Evolutionary conservation across 192 early-diverging fungal species (phyloP).

Genomic region (Entrophospora sp.): DNA sequence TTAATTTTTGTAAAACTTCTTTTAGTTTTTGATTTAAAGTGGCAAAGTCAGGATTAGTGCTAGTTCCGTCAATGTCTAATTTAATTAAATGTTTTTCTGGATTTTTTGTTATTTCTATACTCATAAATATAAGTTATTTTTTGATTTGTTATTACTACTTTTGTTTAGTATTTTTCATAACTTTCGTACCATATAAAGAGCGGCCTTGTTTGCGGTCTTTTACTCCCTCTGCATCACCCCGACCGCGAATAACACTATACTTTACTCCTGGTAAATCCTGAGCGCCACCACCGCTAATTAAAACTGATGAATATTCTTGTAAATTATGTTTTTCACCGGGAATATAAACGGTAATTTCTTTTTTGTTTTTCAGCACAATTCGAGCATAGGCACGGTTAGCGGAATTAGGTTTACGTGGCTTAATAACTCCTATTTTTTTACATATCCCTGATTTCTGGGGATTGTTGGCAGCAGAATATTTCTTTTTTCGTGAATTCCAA

Average conservation of each 20-base stretch:
- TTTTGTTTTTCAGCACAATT: constrained; percentile 88
- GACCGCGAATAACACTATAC: constrained; percentile 88
- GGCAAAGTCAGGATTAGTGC: background rate
- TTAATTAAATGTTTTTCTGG: constrained; percentile 19
- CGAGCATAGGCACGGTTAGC: constrained; percentile 89
- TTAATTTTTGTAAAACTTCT: constrained; percentile 12
- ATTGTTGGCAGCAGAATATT: no score
- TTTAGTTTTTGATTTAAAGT: background rate
- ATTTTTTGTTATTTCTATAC: constrained; percentile 8
- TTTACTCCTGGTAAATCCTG: constrained; percentile 94
- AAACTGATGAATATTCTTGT: constrained; percentile 90
- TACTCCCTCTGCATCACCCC: constrained; percentile 92
- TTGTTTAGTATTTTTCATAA: constrained; percentile 42
- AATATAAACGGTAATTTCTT: constrained; percentile 93
- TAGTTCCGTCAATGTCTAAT: constrained; percentile 2
- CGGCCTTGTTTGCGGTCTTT: constrained; percentile 68
- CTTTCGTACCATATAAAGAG: constrained; percentile 93
- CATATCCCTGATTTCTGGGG: constrained; percentile 92
- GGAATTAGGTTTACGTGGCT: constrained; percentile 98
- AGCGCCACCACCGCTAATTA: constrained; percentile 91
- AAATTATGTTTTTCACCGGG: constrained; percentile 98
- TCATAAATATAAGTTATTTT: no score
- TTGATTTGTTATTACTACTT: no score
- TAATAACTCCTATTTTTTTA: constrained; percentile 89
- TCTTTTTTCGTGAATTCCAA: no score